Percentiles rank a stretch among this genome's conserved stretches.
Evolutionary conservation across 148 eudicot genomes (phyloP).

Genomic region (Heliamphora exappendiculata): DNA sequence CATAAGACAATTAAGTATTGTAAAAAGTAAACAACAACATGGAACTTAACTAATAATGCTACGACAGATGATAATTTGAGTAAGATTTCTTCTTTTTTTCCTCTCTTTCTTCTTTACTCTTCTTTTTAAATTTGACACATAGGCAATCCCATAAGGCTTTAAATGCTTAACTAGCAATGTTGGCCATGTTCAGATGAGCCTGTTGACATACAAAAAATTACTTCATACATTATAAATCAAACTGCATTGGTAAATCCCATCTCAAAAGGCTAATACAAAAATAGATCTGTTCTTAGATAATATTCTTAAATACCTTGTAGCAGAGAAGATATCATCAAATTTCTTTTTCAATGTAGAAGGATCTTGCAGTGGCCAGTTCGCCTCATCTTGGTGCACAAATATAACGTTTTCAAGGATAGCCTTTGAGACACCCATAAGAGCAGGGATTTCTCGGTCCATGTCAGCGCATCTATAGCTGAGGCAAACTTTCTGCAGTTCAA

Average conservation of each 20-base stretch:
- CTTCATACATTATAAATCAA: background rate
- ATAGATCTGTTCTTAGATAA: background rate
- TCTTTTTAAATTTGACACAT: background rate
- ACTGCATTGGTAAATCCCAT: background rate
- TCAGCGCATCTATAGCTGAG: conserved; percentile 99
- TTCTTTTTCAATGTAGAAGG: conserved; percentile 91
- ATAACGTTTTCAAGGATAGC: conserved; percentile 95
- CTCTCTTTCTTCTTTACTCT: background rate
- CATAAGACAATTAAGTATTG: background rate
- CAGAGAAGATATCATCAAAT: conserved; percentile 97
- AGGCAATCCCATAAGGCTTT: background rate
- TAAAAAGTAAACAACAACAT: background rate
- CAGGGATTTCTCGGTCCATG: conserved; percentile 98
- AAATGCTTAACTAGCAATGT: no score
- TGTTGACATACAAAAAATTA: background rate
- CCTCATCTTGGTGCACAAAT: conserved; percentile 99
- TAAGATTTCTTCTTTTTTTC: no score
- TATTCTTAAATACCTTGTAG: conserved; percentile 53
- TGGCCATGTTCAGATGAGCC: background rate
- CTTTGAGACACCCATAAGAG: conserved; percentile 98
- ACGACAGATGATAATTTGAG: background rate
- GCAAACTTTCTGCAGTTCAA: conserved; percentile 77
- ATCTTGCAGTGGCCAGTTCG: conserved; percentile 98
- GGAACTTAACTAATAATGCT: no score
- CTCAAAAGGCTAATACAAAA: background rate